Base-by-base conservation (phyloP, 805 yeast species). In the Sungouiozyma ichnusensis region DNA sequence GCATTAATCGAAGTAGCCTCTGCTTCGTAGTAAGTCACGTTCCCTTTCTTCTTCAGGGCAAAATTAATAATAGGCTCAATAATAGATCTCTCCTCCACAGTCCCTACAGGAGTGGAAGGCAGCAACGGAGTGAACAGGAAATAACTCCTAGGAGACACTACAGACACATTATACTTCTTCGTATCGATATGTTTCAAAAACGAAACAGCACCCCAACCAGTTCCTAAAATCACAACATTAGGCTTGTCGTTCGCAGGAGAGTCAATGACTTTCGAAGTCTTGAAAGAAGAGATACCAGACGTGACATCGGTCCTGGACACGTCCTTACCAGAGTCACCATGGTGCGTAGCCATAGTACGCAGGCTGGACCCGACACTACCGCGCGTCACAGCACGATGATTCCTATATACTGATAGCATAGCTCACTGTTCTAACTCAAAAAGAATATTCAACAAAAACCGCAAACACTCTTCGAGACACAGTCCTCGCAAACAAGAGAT, bases 141-240 rank as follows among this genome's bases (percentile, higher is more conserved):
- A 71, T 85, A 88, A 69, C 85, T 86, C 69, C 97, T 78, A 49
- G 97, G 96, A 19, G 95, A 85, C 35, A 88, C 81, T 42, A 88
- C 76, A 33, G 88, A 80, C 38, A 88, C 95, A 57, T 88, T 85
- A 71, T 85, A 88, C 64, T 81, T 77, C 44, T 85, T 73, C 40
- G 95, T 79, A 62, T 88, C 96, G 58, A 88, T 74, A 60, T 80
- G 76, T 68, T 83, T 84, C 62, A 88, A 73, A 53, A 86, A 72
- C 5, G 95, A 79, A 44, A 87, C 84, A 11, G 94, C 80, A 52
- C 95, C 97, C 97, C 97, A 88, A 43, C 97, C 97, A 14, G 94
- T 79, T 44, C 92, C 92, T 57, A 76, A 76, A 60, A 73, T 78
- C 35, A 87, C 94, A 34, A 68, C 60, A 40, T 63, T 63, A 47